phyloP scores from a whole-genome alignment of 1,139 yeast species.

The Geotrichum macrosporum region DNA sequence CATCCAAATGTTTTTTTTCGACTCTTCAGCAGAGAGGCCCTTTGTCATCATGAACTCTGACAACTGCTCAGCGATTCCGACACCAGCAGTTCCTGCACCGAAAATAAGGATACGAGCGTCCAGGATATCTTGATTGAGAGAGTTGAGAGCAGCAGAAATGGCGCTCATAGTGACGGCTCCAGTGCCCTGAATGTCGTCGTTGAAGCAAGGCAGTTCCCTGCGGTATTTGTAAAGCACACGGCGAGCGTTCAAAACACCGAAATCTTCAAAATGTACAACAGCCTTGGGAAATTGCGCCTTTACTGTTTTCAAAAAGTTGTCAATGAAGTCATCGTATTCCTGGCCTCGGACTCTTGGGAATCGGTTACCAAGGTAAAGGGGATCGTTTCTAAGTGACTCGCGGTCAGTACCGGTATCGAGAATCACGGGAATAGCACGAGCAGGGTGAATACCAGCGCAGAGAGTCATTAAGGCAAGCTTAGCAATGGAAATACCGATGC shows the following conservation, averaged over 20 bases:
- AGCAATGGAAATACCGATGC: constrained; percentile 85
- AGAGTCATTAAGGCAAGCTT: constrained; percentile 90
- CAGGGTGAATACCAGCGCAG: constrained; percentile 95
- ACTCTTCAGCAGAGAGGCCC: constrained; percentile 71
- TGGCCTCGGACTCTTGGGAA: constrained; percentile 82
- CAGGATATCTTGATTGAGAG: constrained; percentile 58
- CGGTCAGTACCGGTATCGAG: constrained; percentile 92
- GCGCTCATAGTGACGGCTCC: constrained; percentile 99
- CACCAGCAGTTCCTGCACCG: constrained; percentile 97
- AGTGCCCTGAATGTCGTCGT: constrained; percentile 98
- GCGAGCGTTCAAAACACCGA: constrained; percentile 87
- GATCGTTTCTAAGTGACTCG: constrained; percentile 68
- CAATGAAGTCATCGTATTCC: constrained; percentile 76
- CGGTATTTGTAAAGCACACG: constrained; percentile 72
- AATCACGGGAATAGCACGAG: constrained; percentile 83
- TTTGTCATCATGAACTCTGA: constrained; percentile 79
- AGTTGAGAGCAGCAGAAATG: constrained; percentile 78
- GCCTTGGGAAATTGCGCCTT: constrained; percentile 82
- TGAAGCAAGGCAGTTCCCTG: constrained; percentile 76
- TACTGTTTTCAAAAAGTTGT: constrained; percentile 65
- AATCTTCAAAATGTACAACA: constrained; percentile 92
- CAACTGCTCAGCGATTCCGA: constrained; percentile 93
- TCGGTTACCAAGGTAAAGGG: constrained; percentile 86
- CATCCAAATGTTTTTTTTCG: constrained; percentile 64
- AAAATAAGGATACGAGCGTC: constrained; percentile 70